Evolutionary conservation across 192 early-diverging fungal species (phyloP).

Genomic region (Coemansia sp.): DNA sequence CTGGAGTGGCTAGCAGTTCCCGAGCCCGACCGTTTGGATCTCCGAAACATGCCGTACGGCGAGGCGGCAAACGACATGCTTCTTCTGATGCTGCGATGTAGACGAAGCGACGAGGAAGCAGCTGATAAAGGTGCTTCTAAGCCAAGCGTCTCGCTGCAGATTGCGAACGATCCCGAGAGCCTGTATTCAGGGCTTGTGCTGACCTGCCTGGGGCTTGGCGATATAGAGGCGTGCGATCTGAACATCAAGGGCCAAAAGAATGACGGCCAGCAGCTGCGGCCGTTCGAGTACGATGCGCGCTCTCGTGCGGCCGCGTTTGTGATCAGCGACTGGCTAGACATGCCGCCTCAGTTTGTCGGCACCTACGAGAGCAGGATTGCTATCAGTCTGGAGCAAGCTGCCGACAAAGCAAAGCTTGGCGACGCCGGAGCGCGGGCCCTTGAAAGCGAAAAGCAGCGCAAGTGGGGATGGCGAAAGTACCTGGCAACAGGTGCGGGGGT

Average conservation of each 20-base stretch:
- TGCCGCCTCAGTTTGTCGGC: constrained; percentile 45
- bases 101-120: constrained; percentile 29
- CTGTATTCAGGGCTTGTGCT: constrained; percentile 31
- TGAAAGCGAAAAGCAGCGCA: constrained; percentile 25
- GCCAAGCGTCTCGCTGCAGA: constrained; percentile 16
- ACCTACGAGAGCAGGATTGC: constrained; percentile 32
- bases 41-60: constrained; percentile 25
- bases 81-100: constrained; percentile 36
- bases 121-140: background rate
- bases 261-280: constrained; percentile 9
- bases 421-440: constrained; percentile 36
- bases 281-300: constrained; percentile 52
- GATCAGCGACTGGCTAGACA: constrained; percentile 35
- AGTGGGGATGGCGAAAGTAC: constrained; percentile 47
- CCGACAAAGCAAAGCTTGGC: constrained; percentile 33
- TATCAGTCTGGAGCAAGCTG: constrained; percentile 24
- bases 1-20: constrained; percentile 32
- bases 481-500: constrained; percentile 50
- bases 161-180: constrained; percentile 27
- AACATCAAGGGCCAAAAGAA: background rate
- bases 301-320: constrained; percentile 50
- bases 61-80: constrained; percentile 42
- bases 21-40: constrained; percentile 12
- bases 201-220: constrained; percentile 28
- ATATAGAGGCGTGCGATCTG: constrained; percentile 10